Base-by-base conservation (phyloP, 495 filamentous ascomycete species). In the Hyphodiscus hymeniophilus region DNA sequence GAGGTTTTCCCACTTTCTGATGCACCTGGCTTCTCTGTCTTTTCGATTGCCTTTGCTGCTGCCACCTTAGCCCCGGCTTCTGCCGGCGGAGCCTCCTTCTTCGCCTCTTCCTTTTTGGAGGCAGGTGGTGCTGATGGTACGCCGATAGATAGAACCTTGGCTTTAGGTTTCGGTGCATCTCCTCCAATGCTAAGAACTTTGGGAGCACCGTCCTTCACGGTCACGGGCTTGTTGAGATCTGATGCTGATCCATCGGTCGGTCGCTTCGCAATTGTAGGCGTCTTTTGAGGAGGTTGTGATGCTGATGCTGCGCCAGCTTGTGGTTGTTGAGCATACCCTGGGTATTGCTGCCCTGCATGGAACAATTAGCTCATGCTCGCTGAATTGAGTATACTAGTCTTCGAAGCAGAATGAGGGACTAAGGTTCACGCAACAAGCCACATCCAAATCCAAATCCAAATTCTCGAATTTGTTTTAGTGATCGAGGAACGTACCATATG, bases 31-130 rank as follows among this genome's bases (percentile, higher is more conserved):
- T 87, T 85, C 26, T 82, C 74, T 0, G 81, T 76, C 66, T 88
- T 89, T 26, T 91, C 81, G 28, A 94, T 84, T 1, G 86, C 80
- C 70, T 92, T 94, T 42, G 74, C 67, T 18, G 90, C 88, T 8
- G 86, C 75, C 13, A 85, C 80, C 64, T 94, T 94, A 18, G 75
- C 66, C 59, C 74, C 77, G 58, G 21, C 65, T 63, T 42, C 72
- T 28, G 68, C 58, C 12, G 67, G 52, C 23, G 60, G 48, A 30
- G 65, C 63, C 17, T 45, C 63, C 3, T 59, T 47, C 22, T 56
- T 40, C 38, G 66, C 64, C 47, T 78, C 68, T 2, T 74, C 72
- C 61, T 79, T 75, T 51, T 74, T 73, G 6, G 62, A 40, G 15
- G 65, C 61, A 24, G 63, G 59, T 17, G 66, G 21, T 16, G 60